Percentiles rank a stretch among this genome's conserved stretches.
Conservation (phyloP, 768 basidiomycete species). For the Scleroderma bovista region DNA sequence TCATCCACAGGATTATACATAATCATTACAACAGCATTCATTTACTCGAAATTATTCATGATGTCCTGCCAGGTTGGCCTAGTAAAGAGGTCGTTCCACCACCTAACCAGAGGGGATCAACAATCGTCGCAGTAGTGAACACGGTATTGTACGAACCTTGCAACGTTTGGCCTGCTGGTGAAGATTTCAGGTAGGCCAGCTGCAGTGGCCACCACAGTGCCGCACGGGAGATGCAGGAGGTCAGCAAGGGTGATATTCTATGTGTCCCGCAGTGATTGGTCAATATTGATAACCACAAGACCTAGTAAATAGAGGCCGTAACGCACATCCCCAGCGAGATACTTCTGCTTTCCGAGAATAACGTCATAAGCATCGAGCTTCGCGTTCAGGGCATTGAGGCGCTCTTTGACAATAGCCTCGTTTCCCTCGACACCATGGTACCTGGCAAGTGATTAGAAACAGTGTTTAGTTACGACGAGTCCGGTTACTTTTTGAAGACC, state of each 20-base stretch:
- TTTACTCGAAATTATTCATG: not conserved
- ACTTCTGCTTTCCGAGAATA: conserved; percentile 50
- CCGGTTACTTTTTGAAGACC: conserved; percentile 45
- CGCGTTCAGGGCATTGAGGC: conserved; percentile 15
- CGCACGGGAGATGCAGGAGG: conserved; percentile 51
- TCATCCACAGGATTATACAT: too few species aligned
- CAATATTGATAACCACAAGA: not conserved
- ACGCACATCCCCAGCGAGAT: conserved; percentile 52
- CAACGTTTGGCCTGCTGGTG: conserved; percentile 35
- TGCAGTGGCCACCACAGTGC: conserved; percentile 16
- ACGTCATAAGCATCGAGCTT: conserved; percentile 48
- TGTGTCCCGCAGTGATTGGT: not conserved
- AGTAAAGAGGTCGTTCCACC: conserved; percentile 45
- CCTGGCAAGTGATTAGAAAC: conserved; percentile 3
- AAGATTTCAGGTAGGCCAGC: conserved; percentile 27
- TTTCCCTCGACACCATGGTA: conserved; percentile 19
- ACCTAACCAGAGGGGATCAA: conserved; percentile 27
- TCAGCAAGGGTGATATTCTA: conserved; percentile 51
- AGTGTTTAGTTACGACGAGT: not conserved
- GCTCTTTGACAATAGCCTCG: conserved; percentile 12
- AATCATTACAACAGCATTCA: too few species aligned
- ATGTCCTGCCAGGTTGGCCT: conserved; percentile 38
- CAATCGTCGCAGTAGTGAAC: not conserved
- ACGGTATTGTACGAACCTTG: conserved; percentile 27
- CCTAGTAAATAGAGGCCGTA: not conserved